Evolutionary conservation across 371 early-diverging fungal genomes (phyloP).

Genomic region (Dentiscutata heterogama): DNA sequence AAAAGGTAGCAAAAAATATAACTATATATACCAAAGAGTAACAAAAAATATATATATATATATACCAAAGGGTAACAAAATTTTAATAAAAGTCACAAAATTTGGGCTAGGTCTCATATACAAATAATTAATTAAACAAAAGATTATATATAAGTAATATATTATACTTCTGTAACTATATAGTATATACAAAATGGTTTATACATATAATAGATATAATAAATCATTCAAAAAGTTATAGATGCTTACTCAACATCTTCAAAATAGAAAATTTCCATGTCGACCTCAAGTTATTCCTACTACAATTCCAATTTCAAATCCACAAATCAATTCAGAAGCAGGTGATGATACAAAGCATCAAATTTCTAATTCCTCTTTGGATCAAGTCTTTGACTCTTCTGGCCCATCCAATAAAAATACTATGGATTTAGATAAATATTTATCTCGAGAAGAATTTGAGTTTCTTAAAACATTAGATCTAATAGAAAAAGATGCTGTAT

Average conservation of each 20-base stretch:
- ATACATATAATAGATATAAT: constrained; percentile 17
- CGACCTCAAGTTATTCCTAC: no score
- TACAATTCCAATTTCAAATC: background rate
- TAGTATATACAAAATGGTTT: constrained; percentile 17
- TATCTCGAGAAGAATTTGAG: no score
- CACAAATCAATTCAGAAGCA: background rate
- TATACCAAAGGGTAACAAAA: constrained; percentile 32
- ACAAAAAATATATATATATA: constrained; percentile 9
- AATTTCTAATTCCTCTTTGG: no score
- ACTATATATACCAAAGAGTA: constrained; percentile 29
- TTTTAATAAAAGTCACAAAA: constrained; percentile 32
- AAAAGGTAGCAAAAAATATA: constrained; percentile 27
- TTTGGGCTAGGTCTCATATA: constrained; percentile 13
- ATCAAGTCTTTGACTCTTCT: no score
- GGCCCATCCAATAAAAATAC: no score
- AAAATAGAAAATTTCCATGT: constrained; percentile 21
- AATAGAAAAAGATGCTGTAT: no score
- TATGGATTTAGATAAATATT: no score
- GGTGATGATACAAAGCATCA: no score
- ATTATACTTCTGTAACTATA: constrained; percentile 6
- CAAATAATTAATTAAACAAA: constrained; percentile 13
- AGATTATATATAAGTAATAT: constrained; percentile 12
- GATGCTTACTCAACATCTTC: constrained; percentile 12
- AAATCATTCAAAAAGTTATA: constrained; percentile 10
- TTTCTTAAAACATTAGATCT: no score